phyloP scores from a whole-genome alignment of 2,329 filamentous ascomycete genomes.

The Penicillium sp. region DNA sequence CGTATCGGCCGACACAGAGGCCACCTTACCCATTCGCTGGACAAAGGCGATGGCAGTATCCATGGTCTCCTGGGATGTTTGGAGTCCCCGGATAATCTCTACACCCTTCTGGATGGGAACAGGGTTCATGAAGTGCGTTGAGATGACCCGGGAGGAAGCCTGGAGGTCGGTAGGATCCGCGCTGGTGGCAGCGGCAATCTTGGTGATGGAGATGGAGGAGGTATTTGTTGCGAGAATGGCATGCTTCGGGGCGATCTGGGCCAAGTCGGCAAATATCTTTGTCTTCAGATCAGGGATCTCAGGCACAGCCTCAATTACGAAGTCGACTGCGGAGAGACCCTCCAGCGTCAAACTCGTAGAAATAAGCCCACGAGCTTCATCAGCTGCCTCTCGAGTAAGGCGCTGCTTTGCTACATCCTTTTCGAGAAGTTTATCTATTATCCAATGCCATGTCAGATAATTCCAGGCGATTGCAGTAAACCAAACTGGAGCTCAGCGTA shows the following conservation, averaged over 20 bases:
- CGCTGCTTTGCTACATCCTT: conserved; percentile 90
- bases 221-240: conserved; percentile 96
- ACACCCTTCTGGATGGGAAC: conserved; percentile 96
- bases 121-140: conserved; percentile 99
- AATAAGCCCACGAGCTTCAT: conserved; percentile 68
- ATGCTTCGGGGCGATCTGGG: conserved; percentile 76
- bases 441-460: neutral
- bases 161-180: conserved; percentile 74
- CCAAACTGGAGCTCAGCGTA: conserved; percentile 35
- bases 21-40: conserved; percentile 87
- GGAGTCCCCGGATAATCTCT: conserved; percentile 92
- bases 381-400: conserved; percentile 77
- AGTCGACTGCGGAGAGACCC: conserved; percentile 78
- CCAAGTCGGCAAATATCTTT: conserved; percentile 80
- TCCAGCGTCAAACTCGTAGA: conserved; percentile 70
- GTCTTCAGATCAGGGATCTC: conserved; percentile 86
- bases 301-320: conserved; percentile 95
- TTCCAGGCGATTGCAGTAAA: neutral
- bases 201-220: conserved; percentile 96
- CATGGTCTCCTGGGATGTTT: conserved; percentile 80
- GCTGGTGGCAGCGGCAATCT: conserved; percentile 84
- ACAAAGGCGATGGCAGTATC: conserved; percentile 82
- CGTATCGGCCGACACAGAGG: conserved; percentile 81
- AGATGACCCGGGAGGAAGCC: conserved; percentile 82
- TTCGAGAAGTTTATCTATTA: conserved; percentile 80